Base-by-base conservation (phyloP, 371 early-diverging fungal genomes). In the Mortierella sp. region DNA sequence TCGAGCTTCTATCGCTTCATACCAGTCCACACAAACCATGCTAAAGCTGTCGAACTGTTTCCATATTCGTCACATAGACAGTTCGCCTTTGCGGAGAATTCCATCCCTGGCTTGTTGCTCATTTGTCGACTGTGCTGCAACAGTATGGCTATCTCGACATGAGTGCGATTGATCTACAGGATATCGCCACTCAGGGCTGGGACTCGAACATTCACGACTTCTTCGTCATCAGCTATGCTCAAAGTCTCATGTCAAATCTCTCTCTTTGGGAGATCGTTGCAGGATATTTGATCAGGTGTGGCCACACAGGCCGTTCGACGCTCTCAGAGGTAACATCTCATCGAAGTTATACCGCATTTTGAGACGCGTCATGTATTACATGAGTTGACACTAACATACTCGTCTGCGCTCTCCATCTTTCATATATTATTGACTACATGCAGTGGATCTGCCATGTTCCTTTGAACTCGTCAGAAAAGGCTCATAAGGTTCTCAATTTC, bases 391-490 rank as follows among this genome's bases (percentile, higher is more conserved):
- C 24, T 38, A 65, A 21, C 38, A 14, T 8, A 21, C 32, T 7
- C 12, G 21, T 48, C n/a, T 18, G 4, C 51, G 16, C 16, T 51
- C 21, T 51, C 41, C 44, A 27, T 32, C 7, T 51, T 49, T 43
- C 24, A 27, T 38, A 35, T 32, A 38, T 21, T 16, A 0, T 48
- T 35, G 7, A 10, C 7, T 63, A 0, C 14, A 16, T 18, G 12
- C 63, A 85, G 86, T 85, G 86, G 86, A 81, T 85, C 11, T 85
- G 86, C 44, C 86, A 85, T 48, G 82, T 85, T 7, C 86, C 86
- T 7, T 41, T 81, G 72, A 77, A 74, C 10, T 79, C 86, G 12
- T 70, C 81, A 16, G 44, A 35, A n/a, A 79, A 85, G 18, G 82
- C 86, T 0, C 72, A 75, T 27, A 82, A 77, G n/a, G 86, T 85